Percentiles rank a stretch among this genome's conserved stretches.
Conservation (phyloP, 257 asterid genomes). For the Plantago ovata region DNA sequence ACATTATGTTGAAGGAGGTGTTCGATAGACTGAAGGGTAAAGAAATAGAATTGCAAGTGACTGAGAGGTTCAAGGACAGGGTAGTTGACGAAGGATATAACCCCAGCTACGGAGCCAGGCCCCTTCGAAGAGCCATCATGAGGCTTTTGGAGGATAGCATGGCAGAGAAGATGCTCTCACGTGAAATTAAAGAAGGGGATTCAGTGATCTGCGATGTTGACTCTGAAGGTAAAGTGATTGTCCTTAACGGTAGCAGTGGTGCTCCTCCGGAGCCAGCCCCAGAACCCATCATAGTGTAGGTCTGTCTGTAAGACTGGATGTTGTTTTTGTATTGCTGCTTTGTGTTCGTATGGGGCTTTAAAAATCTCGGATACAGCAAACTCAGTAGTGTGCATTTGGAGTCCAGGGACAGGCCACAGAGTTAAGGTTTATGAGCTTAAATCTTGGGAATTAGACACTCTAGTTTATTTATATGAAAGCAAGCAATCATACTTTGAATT, state of each 20-base stretch:
- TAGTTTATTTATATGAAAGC: background rate
- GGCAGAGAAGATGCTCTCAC: constrained; percentile 76
- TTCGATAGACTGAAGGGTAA: constrained; percentile 48
- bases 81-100: constrained; percentile 66
- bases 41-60: constrained; percentile 61
- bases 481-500: background rate
- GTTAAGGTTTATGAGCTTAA: background rate
- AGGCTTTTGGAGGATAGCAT: constrained; percentile 74
- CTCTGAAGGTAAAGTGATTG: constrained; percentile 59
- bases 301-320: background rate
- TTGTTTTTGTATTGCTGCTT: constrained; percentile 20
- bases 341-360: background rate
- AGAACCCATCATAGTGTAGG: constrained; percentile 44
- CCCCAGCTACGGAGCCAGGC: constrained; percentile 83
- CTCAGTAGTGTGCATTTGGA: background rate
- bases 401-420: background rate
- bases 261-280: constrained; percentile 48
- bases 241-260: constrained; percentile 56
- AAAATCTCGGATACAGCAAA: background rate
- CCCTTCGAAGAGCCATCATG: constrained; percentile 77
- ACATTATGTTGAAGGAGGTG: constrained; percentile 68
- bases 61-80: constrained; percentile 58
- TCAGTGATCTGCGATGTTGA: constrained; percentile 57
- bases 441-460: background rate
- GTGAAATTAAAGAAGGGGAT: constrained; percentile 68